A percentile compares a stretch with the other conserved stretches of the same genome.
Evolutionary conservation across 2,329 filamentous ascomycete species (phyloP).

Genomic region (Colletotrichum liaoningense): DNA sequence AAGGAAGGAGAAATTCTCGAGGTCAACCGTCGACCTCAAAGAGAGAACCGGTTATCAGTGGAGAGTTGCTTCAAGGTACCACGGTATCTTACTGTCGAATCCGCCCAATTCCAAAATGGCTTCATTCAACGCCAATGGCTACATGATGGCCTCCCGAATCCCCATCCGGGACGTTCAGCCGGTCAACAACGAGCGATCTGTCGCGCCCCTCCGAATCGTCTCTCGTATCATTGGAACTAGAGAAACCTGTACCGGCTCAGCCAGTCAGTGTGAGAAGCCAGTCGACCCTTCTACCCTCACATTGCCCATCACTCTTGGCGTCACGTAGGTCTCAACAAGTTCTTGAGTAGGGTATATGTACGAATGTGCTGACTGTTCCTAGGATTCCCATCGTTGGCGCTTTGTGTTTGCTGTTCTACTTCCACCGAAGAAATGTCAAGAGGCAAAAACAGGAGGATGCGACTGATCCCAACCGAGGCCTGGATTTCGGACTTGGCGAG

Average conservation of each 20-base stretch:
- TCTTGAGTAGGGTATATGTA: background rate
- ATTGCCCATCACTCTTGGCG: conserved; percentile 75
- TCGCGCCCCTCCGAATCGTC: conserved; percentile 15
- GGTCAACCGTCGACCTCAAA: background rate
- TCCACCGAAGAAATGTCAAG: conserved; percentile 82
- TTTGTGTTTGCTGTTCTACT: conserved; percentile 74
- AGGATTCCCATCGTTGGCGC: conserved; percentile 83
- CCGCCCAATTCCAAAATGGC: conserved; percentile 16
- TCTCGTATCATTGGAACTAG: conserved; percentile 37
- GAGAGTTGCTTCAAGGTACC: conserved; percentile 1
- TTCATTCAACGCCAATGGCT: conserved; percentile 37
- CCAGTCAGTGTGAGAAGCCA: conserved; percentile 70
- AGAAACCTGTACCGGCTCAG: conserved; percentile 33
- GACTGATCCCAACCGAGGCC: conserved; percentile 86
- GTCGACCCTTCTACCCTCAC: conserved; percentile 65
- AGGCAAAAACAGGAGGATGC: conserved; percentile 82
- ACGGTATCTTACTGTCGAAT: background rate
- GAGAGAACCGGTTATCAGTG: conserved; percentile 16
- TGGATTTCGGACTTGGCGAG: conserved; percentile 88
- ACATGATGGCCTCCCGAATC: conserved; percentile 42
- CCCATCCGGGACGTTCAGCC: conserved; percentile 38
- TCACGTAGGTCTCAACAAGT: conserved; percentile 70
- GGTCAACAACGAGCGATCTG: conserved; percentile 9
- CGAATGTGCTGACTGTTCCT: conserved; percentile 38
- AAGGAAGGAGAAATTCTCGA: conserved; percentile 28